phyloP scores from a whole-genome alignment of 2,329 filamentous ascomycete genomes.

The Pyrenochaeta sp. region DNA sequence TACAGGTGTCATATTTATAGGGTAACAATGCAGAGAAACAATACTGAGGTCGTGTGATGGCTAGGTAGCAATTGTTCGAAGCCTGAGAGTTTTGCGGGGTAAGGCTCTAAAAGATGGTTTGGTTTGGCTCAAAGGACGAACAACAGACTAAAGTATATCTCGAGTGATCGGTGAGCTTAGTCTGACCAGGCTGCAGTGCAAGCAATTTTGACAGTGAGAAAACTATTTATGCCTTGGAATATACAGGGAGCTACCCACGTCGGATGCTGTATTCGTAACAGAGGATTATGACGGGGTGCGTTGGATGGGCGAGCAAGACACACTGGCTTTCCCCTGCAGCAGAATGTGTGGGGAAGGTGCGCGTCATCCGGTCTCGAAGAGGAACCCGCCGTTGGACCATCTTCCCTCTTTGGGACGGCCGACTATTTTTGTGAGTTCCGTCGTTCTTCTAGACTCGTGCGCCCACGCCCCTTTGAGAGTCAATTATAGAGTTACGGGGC shows the following conservation, averaged over 20 bases:
- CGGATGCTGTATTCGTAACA: background rate
- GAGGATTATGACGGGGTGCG: background rate
- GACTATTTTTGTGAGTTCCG: conserved; percentile 10
- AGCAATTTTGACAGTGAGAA: too few species aligned
- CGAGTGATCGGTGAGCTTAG: background rate
- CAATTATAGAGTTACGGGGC: background rate
- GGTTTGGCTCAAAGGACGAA: background rate
- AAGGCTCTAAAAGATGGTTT: conserved; percentile 3
- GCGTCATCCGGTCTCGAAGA: conserved; percentile 11
- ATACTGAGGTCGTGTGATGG: conserved; percentile 1
- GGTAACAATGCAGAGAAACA: too few species aligned
- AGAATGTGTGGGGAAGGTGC: conserved; percentile 15
- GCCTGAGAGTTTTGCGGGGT: conserved; percentile 10
- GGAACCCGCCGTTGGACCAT: conserved; percentile 1
- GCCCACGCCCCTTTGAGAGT: conserved; percentile 1
- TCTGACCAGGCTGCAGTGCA: too few species aligned
- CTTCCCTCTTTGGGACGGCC: conserved; percentile 3
- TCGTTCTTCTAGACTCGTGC: conserved; percentile 12
- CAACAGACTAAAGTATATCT: background rate
- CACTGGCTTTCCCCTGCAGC: background rate
- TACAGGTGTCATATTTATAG: conserved; percentile 20
- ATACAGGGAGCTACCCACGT: background rate
- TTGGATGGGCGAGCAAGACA: conserved; percentile 1
- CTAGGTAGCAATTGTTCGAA: background rate
- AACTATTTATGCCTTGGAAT: too few species aligned